A percentile compares a stretch with the other conserved stretches of the same genome.
Evolutionary conservation across 768 basidiomycete species (phyloP).

Genomic region (Psilocybe sp.): DNA sequence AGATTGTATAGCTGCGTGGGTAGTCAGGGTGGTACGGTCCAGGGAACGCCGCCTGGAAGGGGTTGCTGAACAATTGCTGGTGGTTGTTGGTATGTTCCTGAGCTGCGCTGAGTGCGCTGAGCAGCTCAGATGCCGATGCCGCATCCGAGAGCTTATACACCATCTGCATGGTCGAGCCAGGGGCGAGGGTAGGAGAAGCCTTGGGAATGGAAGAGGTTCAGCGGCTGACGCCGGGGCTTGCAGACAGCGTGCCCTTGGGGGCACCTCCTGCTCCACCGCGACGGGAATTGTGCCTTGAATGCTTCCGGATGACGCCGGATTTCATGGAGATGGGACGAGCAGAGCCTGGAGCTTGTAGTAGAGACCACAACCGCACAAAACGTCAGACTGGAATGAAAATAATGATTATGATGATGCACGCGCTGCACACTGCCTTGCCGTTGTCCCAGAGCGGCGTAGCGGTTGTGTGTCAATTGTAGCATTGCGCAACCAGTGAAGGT

Average conservation of each 20-base stretch:
- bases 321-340: slow-evolving; percentile 90
- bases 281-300: slow-evolving; percentile 78
- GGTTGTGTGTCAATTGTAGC: slow-evolving; percentile 88
- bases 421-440: slow-evolving; percentile 89
- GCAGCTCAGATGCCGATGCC: slow-evolving; percentile 49
- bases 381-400: slow-evolving; percentile 1
- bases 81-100: slow-evolving; percentile 16
- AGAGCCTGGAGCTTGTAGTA: slow-evolving; percentile 87
- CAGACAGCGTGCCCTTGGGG: slow-evolving; percentile 68
- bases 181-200: slow-evolving; percentile 62
- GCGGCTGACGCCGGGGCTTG: slow-evolving; percentile 70
- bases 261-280: slow-evolving; percentile 36
- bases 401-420: slow-evolving; percentile 46
- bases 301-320: slow-evolving; percentile 85
- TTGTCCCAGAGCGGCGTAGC: slow-evolving; percentile 90
- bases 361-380: slow-evolving; percentile 60
- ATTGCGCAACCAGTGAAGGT: slow-evolving; percentile 59
- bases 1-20: slow-evolving; percentile 44
- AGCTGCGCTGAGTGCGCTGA: slow-evolving; percentile 39
- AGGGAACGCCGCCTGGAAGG: slow-evolving; percentile 51
- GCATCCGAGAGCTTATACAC: slow-evolving; percentile 50
- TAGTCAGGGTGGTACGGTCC: slow-evolving; percentile 79
- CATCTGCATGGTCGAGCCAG: slow-evolving; percentile 65
- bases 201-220: slow-evolving; percentile 67
- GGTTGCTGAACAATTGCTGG: slow-evolving; percentile 24